Evolutionary conservation across 345 rosid species (phyloP).

Genomic region (Tarenaya hassleriana): DNA sequence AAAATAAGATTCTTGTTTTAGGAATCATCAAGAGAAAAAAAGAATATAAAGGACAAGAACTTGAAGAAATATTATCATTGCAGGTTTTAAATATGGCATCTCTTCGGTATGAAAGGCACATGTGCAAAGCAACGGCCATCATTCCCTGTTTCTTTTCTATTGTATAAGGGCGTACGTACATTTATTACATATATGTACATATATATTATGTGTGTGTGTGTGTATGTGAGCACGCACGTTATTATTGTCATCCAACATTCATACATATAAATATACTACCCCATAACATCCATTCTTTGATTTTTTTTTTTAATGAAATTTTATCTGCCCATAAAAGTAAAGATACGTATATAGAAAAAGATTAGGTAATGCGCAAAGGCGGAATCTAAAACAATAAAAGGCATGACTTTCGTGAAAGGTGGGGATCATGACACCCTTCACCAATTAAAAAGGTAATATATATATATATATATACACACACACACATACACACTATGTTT

Average conservation of each 20-base stretch:
- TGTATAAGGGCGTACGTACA: too few species aligned
- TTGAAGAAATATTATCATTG: constrained; percentile 10
- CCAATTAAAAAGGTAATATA: not conserved
- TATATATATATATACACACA: not conserved
- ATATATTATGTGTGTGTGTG: too few species aligned
- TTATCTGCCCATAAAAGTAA: too few species aligned
- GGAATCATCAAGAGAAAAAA: constrained; percentile 13
- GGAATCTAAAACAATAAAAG: constrained; percentile 11
- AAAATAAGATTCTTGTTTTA: constrained; percentile 9
- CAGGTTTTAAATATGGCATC: not conserved
- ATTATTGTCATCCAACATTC: too few species aligned
- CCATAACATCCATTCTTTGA: too few species aligned
- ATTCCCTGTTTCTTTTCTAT: constrained; percentile 12
- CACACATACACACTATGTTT: too few species aligned
- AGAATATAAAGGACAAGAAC: too few species aligned
- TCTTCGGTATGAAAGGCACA: constrained; percentile 27
- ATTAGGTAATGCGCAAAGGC: constrained; percentile 17
- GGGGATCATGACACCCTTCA: constrained; percentile 21
- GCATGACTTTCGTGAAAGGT: constrained; percentile 26
- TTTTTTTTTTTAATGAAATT: too few species aligned
- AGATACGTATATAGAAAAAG: constrained; percentile 1
- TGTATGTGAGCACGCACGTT: too few species aligned
- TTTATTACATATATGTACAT: too few species aligned
- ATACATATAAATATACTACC: too few species aligned
- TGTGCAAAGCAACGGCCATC: constrained; percentile 20